Evolutionary conservation across 371 early-diverging fungal species (phyloP), one percentile per base, ranked within the genome.

Genomic region (Vavraia culicis): DNA sequence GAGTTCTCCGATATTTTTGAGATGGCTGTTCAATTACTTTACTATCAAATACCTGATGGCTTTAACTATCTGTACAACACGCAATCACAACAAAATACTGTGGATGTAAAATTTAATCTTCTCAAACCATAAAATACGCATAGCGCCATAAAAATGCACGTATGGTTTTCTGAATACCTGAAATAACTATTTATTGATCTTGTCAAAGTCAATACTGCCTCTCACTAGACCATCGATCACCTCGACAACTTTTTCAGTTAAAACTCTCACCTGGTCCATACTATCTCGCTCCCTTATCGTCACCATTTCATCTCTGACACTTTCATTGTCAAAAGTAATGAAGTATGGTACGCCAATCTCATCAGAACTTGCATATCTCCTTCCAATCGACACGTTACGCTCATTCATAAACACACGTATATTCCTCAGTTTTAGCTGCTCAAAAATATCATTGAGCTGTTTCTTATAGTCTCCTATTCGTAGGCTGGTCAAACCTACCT

Each of bases 291-390:
- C 88, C 54, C 99, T 78, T 33, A 98, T 75, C 15, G 99, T 98
- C 21, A 90, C 84, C 16, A 83, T 84, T 54, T 69, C 62, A 65
- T 91, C 91, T 53, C 81, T 71, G 18, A 82, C 76, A n/a, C 91
- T 85, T 59, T 87, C 81, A 75, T 84, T 84, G 72, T 98, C 99
- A 37, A 98, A 77, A 4, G 99, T 98, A 62, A 98, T 75, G 43
- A 82, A 93, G 71, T 85, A 95, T 27, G 93, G 91, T 44, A 85
- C 85, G 54, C 99, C 99, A 40, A 98, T 70, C 70, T 98, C 95
- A 72, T 98, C 99, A 67, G 85, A 86, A 58, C 88, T 81, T 8
- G 91, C 76, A 69, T 98, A 98, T 60, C 91, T 80, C 59, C 82
- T 81, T 49, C 99, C 99, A 62, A 98, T 91, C 13, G 88, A 85